Evolutionary conservation across 139 green algal species (phyloP).

Genomic region (Diplosphaera chodatii): DNA sequence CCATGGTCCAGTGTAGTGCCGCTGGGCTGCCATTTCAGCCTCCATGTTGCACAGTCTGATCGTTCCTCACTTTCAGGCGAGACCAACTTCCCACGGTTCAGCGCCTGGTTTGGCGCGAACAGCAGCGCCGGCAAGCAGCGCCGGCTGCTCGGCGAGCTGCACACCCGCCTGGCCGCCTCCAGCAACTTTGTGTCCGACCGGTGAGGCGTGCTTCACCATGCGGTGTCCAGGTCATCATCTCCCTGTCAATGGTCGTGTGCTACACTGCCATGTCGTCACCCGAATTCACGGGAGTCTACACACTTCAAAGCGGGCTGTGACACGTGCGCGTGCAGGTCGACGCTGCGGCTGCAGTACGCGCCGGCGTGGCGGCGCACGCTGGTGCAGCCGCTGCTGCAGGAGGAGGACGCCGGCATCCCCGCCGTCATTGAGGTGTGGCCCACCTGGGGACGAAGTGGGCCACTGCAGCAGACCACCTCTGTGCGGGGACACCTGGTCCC

Average conservation of each 20-base stretch:
- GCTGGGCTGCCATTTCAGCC: too few relatives aligned
- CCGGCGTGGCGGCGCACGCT: neutral
- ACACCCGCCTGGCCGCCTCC: constrained; percentile 66
- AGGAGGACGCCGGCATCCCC: constrained; percentile 63
- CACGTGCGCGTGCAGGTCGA: constrained; percentile 12
- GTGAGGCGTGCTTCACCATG: constrained; percentile 11
- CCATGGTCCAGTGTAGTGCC: too few relatives aligned
- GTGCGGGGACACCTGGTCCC: too few relatives aligned
- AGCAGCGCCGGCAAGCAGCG: constrained; percentile 76
- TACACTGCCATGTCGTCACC: too few relatives aligned
- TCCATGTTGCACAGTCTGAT: too few relatives aligned
- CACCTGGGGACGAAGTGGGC: too few relatives aligned
- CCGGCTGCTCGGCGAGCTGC: constrained; percentile 83
- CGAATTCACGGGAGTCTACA: too few relatives aligned
- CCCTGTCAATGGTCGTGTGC: too few relatives aligned
- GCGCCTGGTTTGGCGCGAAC: constrained; percentile 88
- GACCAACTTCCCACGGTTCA: constrained; percentile 82
- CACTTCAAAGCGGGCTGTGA: neutral
- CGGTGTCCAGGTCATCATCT: too few relatives aligned
- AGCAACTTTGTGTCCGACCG: constrained; percentile 29
- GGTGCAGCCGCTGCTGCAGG: constrained; percentile 13
- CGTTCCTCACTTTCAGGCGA: too few relatives aligned
- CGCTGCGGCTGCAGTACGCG: constrained; percentile 39
- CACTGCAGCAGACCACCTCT: too few relatives aligned
- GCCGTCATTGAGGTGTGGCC: constrained; percentile 40